Evolutionary conservation across 148 eudicot genomes (phyloP).

Genomic region (Polygonum maritimum): DNA sequence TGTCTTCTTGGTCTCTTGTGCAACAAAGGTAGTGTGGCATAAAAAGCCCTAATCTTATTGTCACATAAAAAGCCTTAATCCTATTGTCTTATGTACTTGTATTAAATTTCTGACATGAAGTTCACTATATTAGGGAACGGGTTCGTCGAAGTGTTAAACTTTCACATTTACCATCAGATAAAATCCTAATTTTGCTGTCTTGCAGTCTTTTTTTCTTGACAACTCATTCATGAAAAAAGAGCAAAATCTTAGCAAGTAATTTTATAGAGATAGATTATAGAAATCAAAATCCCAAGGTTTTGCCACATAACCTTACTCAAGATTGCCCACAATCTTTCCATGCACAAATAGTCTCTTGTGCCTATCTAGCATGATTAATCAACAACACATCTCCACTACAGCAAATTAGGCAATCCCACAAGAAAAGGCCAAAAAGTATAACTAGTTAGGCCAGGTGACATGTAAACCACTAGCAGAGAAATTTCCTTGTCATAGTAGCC

Average conservation of each 20-base stretch:
- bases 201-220: too few relatives aligned
- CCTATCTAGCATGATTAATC: slow-evolving; percentile 5
- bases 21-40: too few relatives aligned
- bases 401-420: slow-evolving; percentile 13
- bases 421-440: slow-evolving; percentile 7
- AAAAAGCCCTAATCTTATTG: too few relatives aligned
- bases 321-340: background rate
- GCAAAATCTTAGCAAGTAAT: background rate
- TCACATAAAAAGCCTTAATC: too few relatives aligned
- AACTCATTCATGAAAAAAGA: too few relatives aligned
- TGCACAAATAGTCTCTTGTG: slow-evolving; percentile 4
- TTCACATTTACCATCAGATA: too few relatives aligned
- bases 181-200: too few relatives aligned
- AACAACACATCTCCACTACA: slow-evolving; percentile 32
- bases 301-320: background rate
- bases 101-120: too few relatives aligned
- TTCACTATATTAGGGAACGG: too few relatives aligned
- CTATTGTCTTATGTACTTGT: too few relatives aligned
- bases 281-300: background rate
- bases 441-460: slow-evolving; percentile 41
- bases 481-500: background rate
- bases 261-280: background rate
- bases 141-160: too few relatives aligned
- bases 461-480: slow-evolving; percentile 20
- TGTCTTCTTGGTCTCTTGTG: background rate